Evolutionary conservation across 306 rosid genomes (phyloP), one percentile per base, ranked within the genome.

Genomic region (Vicia villosa): DNA sequence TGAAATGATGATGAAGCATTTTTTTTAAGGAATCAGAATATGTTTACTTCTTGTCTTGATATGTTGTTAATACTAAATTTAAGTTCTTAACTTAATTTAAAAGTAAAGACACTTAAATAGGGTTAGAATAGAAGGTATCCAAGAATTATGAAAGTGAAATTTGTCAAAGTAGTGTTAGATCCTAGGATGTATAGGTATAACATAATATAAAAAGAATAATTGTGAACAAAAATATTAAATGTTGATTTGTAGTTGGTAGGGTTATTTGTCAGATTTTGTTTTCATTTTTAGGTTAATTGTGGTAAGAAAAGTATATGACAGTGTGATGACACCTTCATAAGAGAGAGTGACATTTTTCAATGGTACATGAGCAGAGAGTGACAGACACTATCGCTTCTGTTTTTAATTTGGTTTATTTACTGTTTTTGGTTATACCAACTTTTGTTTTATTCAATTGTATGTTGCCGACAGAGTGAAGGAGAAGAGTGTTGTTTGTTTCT

Each of bases 271-370:
- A 26, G 26, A 3, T 19, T 9, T 24, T 50, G 57, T 50, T 50
- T 43, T 43, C 49, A 12, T 43, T 9, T 50, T 50, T 0, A 50
- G 20, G 57, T 50, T 19, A 19, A 11, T 20, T 50, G 28, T 50
- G 28, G 26, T 50, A 19, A 50, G 10, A 50, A 19, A 56, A 3
- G 38, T 37, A 7, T 56, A 7, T 56, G 17, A 56, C 5, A 56
- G n/a, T 56, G 62, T 56, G 62, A 56, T 56, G 62, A 56, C 62
- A 56, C 38, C 19, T 55, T 8, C 19, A 6, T 5, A 52, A n/a
- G 32, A 52, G 59, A 52, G 15, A 22, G 32, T 52, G 58, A 52
- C 58, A 52, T 11, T 51, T 51, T 47, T 21, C 12, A 10, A 10
- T 52, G 8, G 32, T 52, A 20, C 58, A 52, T 52, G 21, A n/a